Conservation (phyloP, 2,329 filamentous ascomycete genomes). For the Pyricularia grisea region DNA sequence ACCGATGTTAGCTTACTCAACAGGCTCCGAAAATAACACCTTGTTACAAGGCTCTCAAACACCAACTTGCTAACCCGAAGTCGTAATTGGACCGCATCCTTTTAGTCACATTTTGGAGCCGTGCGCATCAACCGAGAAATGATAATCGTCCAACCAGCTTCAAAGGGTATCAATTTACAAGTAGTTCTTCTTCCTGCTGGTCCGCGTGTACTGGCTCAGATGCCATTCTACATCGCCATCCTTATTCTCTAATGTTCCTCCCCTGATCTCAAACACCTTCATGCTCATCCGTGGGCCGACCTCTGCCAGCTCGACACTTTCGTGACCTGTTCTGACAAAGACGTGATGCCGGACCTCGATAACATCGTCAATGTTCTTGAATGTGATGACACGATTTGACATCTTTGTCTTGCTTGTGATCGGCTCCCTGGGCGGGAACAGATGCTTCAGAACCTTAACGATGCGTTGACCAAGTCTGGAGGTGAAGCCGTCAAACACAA, state of each 20-base stretch:
- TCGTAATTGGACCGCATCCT: too few species aligned
- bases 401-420: constrained; percentile 64
- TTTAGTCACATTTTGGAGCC: too few species aligned
- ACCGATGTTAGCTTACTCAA: too few species aligned
- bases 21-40: too few species aligned
- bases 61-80: too few species aligned
- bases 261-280: constrained; percentile 86
- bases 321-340: constrained; percentile 86
- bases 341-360: constrained; percentile 87
- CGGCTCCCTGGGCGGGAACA: constrained; percentile 83
- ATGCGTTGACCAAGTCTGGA: constrained; percentile 72
- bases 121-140: too few species aligned
- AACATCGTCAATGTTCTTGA: constrained; percentile 87
- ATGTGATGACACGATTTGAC: constrained; percentile 82
- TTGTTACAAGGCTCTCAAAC: too few species aligned
- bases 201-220: constrained; percentile 89
- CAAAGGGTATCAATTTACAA: constrained; percentile 43
- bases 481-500: constrained; percentile 92
- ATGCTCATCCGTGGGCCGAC: constrained; percentile 97
- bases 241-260: constrained; percentile 86
- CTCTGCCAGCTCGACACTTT: constrained; percentile 80
- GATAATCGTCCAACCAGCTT: too few species aligned
- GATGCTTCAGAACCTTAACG: constrained; percentile 83
- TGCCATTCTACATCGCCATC: constrained; percentile 96
- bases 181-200: constrained; percentile 91